Percentiles rank a stretch among this genome's conserved stretches.
These are phyloP conservation scores for Manihot esculenta DNA, from an alignment of 441 rosid genomes.

Conservation along the genomic window DNA sequence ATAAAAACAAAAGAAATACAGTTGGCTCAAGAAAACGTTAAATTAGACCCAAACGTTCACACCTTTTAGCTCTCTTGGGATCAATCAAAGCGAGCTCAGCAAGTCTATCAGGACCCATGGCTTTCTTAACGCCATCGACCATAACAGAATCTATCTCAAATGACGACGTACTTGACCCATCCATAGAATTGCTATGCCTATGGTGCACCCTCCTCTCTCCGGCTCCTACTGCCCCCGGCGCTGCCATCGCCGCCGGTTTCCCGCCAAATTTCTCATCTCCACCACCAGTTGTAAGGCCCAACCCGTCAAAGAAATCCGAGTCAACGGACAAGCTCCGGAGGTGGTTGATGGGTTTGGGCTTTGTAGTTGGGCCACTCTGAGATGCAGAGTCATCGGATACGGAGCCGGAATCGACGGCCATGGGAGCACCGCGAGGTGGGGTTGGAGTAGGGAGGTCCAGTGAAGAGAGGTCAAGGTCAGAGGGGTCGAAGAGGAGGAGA, in stretches of 20 bases:
- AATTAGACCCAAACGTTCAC: not conserved
- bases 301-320: slow-evolving; percentile 77
- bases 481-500: slow-evolving; percentile 77
- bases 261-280: slow-evolving; percentile 37
- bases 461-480: slow-evolving; percentile 78
- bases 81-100: slow-evolving; percentile 89
- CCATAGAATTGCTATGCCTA: slow-evolving; percentile 84
- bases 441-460: slow-evolving; percentile 66
- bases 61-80: slow-evolving; percentile 98
- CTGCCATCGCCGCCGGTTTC: slow-evolving; percentile 21
- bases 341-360: slow-evolving; percentile 48
- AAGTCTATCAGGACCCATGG: slow-evolving; percentile 74
- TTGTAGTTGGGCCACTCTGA: slow-evolving; percentile 33
- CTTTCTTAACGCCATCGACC: slow-evolving; percentile 68
- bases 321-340: slow-evolving; percentile 88
- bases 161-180: slow-evolving; percentile 54
- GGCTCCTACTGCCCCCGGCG: slow-evolving; percentile 18
- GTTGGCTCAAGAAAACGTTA: not conserved
- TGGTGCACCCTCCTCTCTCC: slow-evolving; percentile 56
- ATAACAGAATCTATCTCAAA: slow-evolving; percentile 56
- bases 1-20: not conserved
- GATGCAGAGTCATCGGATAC: slow-evolving; percentile 66
- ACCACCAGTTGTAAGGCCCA: slow-evolving; percentile 29
- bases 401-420: slow-evolving; percentile 50
- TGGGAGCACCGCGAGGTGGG: slow-evolving; percentile 26